Conservation (phyloP, 371 early-diverging fungal species). For the Apophysomyces ossiformis region DNA sequence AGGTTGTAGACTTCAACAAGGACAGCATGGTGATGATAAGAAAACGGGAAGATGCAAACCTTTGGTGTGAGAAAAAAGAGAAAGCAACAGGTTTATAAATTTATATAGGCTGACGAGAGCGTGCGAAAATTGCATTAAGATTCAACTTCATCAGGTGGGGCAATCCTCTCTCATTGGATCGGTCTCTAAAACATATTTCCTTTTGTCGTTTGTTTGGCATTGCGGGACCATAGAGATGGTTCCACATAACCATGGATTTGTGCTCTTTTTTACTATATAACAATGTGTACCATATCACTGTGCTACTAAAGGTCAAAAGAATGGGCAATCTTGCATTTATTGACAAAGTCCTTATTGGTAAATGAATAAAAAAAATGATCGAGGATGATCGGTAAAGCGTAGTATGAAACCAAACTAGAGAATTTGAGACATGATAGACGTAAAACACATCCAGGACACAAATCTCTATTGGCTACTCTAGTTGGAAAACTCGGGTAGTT, state of each 20-base stretch:
- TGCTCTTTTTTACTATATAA: too few relatives aligned
- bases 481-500: too few relatives aligned
- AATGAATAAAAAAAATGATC: too few relatives aligned
- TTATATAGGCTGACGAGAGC: slow-evolving; percentile 7
- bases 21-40: slow-evolving; percentile 1
- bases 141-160: slow-evolving; percentile 2
- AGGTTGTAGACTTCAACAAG: slow-evolving; percentile 8
- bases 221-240: neutral
- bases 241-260: neutral
- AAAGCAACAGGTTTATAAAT: neutral
- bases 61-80: neutral
- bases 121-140: slow-evolving; percentile 8
- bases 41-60: neutral
- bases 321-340: too few relatives aligned
- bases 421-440: too few relatives aligned
- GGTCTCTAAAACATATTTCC: neutral
- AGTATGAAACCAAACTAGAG: too few relatives aligned
- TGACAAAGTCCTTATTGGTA: too few relatives aligned
- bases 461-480: too few relatives aligned
- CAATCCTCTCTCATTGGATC: neutral
- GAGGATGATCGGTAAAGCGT: too few relatives aligned
- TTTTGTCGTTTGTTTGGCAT: neutral
- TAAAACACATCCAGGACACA: too few relatives aligned
- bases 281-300: too few relatives aligned
- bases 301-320: too few relatives aligned